These are phyloP conservation scores for Leccinum fibrillosum DNA, from an alignment of 768 basidiomycete genomes.

Conservation along the genomic window DNA sequence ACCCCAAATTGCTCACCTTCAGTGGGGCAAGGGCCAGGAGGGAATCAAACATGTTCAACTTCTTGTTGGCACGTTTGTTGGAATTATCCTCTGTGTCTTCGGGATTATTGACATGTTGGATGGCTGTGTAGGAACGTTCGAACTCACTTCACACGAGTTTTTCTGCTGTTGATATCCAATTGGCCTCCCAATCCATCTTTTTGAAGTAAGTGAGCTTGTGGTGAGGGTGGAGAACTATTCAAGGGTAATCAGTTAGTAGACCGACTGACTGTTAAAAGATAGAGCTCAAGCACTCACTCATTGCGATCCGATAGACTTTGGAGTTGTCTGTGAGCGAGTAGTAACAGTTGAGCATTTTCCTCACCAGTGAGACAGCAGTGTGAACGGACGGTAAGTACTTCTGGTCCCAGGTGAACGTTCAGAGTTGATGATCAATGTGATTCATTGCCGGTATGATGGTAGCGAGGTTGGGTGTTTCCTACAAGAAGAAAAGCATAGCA, in stretches of 20 bases:
- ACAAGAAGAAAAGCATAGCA: too few relatives aligned
- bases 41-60: too few relatives aligned
- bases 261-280: not conserved
- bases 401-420: not conserved
- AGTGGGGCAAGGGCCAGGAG: too few relatives aligned
- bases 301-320: not conserved
- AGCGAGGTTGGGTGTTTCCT: not conserved
- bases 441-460: not conserved
- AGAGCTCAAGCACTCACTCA: not conserved
- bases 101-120: too few relatives aligned
- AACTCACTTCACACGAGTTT: not conserved
- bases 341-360: not conserved
- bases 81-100: too few relatives aligned
- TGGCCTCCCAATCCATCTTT: not conserved
- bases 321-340: not conserved
- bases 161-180: not conserved
- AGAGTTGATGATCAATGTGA: not conserved
- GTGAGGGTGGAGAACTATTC: not conserved
- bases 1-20: too few relatives aligned
- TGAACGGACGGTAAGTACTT: not conserved
- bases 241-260: not conserved
- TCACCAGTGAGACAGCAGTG: not conserved
- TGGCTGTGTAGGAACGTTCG: too few relatives aligned
- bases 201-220: not conserved
- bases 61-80: too few relatives aligned